Base-by-base conservation (phyloP, 2,329 filamentous ascomycete species). In the Rutstroemia sp. region DNA sequence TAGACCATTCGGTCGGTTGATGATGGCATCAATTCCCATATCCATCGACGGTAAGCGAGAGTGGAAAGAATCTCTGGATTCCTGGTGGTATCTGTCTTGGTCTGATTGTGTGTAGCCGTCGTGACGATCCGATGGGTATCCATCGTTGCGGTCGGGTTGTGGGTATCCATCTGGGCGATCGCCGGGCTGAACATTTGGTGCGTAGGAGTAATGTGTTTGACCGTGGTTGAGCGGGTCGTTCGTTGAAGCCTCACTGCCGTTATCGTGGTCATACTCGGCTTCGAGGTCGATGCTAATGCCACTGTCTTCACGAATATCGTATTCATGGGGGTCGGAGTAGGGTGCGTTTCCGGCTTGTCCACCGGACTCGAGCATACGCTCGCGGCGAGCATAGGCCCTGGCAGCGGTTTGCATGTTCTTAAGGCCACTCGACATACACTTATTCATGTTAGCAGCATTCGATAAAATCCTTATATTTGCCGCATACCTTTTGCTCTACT, bases 351-450 rank as follows among this genome's bases (percentile, higher is more conserved):
- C 38, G 19, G 47, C 14, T 34, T 55, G 53, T 16, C 53, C 53
- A 16, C 52, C 44, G 3, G 38, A 46, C 45, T 52, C 34, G 38
- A 47, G 49, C 64, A 81, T 73, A 58, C 81, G 81, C 73, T 84
- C 84, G 65, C 84, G 84, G 62, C 84, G 82, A 57, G 81, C 77
- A 57, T 80, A 82, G 56, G 84, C 80, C 60, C 87, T 82, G 61
- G 84, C 79, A 52, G 83, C 81, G 64, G 84, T 83, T 69, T 87
- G 84, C 57, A 94, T 79, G 71, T 89, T 91, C 74, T 91, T 92
- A 65, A 92, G 76, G 38, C 89, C 89, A 67, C 87, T 88, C 69
- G 87, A 84, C 84, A 94, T 89, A 73, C 87, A 90, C 88, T 92
- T 62, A 48, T 17, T 51, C 17, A 57, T 58, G 58, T 48, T 60